Evolutionary conservation across 768 basidiomycete species (phyloP).

Genomic region (Strobilomyces dryophilus): DNA sequence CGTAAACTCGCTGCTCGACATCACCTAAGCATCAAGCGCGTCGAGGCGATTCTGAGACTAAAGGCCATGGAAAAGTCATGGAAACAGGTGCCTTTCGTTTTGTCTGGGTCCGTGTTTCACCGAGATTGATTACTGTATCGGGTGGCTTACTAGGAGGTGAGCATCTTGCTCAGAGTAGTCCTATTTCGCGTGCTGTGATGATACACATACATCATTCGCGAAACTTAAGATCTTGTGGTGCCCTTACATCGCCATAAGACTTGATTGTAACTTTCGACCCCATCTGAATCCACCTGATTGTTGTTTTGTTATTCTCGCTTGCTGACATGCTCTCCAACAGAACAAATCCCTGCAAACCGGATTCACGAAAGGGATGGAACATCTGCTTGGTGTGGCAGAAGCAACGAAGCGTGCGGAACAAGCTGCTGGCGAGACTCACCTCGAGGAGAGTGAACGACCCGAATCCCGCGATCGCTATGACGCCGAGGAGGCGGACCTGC

Average conservation of each 20-base stretch:
- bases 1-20: constrained; percentile 58
- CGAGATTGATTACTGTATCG: constrained; percentile 6
- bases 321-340: constrained; percentile 32
- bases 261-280: constrained; percentile 71
- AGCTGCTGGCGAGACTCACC: constrained; percentile 4
- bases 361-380: constrained; percentile 80
- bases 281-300: constrained; percentile 47
- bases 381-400: constrained; percentile 55
- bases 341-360: constrained; percentile 70
- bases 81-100: constrained; percentile 56
- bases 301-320: neutral
- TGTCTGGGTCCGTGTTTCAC: constrained; percentile 1
- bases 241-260: constrained; percentile 54
- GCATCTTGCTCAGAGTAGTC: constrained; percentile 7
- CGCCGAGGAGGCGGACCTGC: constrained; percentile 55
- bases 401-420: constrained; percentile 13
- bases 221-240: constrained; percentile 55
- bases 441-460: neutral
- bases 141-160: constrained; percentile 37
- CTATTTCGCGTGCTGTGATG: constrained; percentile 37
- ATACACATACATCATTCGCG: constrained; percentile 65
- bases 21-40: constrained; percentile 69
- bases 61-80: constrained; percentile 73
- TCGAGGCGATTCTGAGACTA: constrained; percentile 78
- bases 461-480: constrained; percentile 36